Conservation (phyloP, 257 asterid species). For the Cinchona pubescens region DNA sequence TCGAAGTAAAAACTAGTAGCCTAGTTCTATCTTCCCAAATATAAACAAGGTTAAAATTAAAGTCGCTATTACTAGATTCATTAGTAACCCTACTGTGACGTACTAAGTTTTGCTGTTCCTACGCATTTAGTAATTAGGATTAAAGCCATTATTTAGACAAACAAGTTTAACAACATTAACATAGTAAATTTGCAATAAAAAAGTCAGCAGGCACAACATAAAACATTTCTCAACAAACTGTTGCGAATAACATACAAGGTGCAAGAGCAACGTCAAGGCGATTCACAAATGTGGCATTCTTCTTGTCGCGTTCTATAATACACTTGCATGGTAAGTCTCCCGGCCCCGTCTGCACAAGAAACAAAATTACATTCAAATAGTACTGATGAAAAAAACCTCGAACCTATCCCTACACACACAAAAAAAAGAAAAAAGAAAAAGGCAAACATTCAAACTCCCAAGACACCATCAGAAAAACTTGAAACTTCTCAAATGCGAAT, state of each 20-base stretch:
- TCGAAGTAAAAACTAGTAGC: not conserved
- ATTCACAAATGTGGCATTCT: conserved; percentile 65
- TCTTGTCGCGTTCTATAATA: conserved; percentile 91
- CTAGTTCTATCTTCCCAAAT: not conserved
- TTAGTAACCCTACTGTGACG: no score
- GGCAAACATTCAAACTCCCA: not conserved
- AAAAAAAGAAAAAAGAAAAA: not conserved
- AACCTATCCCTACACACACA: not conserved
- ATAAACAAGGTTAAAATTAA: not conserved
- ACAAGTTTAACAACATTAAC: not conserved
- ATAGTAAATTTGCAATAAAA: not conserved
- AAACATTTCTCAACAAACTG: not conserved
- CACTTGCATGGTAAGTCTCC: conserved; percentile 74
- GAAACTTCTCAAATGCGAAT: not conserved
- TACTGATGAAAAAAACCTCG: not conserved
- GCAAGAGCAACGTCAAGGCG: conserved; percentile 80
- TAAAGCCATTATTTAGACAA: conserved; percentile 4
- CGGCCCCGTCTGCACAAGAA: conserved; percentile 80
- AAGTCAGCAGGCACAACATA: not conserved
- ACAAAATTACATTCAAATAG: not conserved
- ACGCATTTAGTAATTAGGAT: no score
- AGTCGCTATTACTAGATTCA: no score
- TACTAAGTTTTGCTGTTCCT: no score
- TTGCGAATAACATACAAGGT: conserved; percentile 51
- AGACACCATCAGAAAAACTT: not conserved